A percentile compares a stretch with the other conserved stretches of the same genome.
Evolutionary conservation across 2,329 filamentous ascomycete genomes (phyloP).

Genomic region (Colletotrichum sp.): DNA sequence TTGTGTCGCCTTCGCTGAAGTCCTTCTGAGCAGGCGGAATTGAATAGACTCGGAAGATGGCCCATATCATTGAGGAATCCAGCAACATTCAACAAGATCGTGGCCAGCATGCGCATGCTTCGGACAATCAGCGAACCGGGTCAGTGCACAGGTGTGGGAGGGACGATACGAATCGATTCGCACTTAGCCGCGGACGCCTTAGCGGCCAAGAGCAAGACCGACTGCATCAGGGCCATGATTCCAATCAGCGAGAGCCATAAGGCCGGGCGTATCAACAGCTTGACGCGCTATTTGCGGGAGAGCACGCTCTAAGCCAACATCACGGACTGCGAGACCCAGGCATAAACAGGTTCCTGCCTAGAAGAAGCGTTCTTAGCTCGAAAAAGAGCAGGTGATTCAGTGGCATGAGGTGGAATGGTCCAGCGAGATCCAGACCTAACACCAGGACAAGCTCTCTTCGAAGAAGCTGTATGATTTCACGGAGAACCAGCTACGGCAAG

Average conservation of each 20-base stretch:
- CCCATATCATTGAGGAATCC: neutral
- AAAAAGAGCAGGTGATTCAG: neutral
- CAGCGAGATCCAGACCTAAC: neutral
- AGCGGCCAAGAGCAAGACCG: neutral
- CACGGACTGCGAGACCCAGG: neutral
- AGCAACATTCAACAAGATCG: neutral
- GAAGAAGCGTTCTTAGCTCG: neutral
- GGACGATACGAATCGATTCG: neutral
- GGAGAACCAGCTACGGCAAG: neutral
- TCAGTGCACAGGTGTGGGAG: neutral
- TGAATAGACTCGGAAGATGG: neutral
- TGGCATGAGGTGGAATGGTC: neutral
- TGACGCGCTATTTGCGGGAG: neutral
- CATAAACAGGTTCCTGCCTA: neutral
- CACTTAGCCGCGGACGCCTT: neutral
- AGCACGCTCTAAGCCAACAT: neutral
- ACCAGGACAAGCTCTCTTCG: neutral
- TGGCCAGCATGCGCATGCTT: neutral
- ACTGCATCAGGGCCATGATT: neutral
- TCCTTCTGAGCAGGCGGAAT: neutral
- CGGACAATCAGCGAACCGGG: neutral
- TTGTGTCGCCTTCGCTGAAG: neutral
- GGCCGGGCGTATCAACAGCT: accelerated
- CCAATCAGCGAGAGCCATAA: neutral
- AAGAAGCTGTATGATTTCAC: neutral